Evolutionary conservation across 1,139 yeast species (phyloP).

Genomic region (Candida sp.): DNA sequence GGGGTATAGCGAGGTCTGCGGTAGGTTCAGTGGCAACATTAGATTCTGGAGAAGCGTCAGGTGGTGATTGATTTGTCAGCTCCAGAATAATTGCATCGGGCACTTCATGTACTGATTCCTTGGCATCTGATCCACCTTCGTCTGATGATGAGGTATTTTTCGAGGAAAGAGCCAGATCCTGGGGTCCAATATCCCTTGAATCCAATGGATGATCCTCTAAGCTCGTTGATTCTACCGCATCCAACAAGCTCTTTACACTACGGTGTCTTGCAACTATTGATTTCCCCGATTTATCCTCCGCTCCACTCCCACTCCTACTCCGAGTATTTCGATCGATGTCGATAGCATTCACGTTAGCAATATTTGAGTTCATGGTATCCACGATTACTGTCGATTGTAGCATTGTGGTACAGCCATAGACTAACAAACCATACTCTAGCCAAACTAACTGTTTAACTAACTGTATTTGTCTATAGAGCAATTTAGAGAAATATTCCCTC

Average conservation of each 20-base stretch:
- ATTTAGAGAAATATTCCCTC: no score
- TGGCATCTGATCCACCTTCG: not conserved
- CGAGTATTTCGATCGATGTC: no score
- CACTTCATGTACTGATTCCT: not conserved
- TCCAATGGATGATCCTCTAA: not conserved
- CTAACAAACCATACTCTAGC: not conserved
- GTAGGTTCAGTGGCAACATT: no score
- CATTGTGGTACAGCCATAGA: not conserved
- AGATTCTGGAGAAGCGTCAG: no score
- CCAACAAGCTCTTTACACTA: not conserved
- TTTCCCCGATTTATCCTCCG: no score
- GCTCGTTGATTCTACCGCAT: not conserved
- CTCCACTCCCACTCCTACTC: no score
- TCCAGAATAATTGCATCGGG: not conserved
- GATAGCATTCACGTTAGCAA: not conserved
- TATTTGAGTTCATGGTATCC: not conserved
- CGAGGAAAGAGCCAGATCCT: not conserved
- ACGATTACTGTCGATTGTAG: not conserved
- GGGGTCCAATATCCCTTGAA: not conserved
- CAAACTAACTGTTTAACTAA: not conserved
- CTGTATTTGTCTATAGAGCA: no score
- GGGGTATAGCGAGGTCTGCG: not conserved
- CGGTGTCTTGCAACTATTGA: not conserved
- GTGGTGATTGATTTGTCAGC: not conserved
- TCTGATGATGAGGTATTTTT: not conserved